Percentiles rank a stretch among this genome's conserved stretches.
These are phyloP conservation scores for Zymoseptoria tritici DNA, from an alignment of 2,329 filamentous ascomycete species.

Conservation along the genomic window DNA sequence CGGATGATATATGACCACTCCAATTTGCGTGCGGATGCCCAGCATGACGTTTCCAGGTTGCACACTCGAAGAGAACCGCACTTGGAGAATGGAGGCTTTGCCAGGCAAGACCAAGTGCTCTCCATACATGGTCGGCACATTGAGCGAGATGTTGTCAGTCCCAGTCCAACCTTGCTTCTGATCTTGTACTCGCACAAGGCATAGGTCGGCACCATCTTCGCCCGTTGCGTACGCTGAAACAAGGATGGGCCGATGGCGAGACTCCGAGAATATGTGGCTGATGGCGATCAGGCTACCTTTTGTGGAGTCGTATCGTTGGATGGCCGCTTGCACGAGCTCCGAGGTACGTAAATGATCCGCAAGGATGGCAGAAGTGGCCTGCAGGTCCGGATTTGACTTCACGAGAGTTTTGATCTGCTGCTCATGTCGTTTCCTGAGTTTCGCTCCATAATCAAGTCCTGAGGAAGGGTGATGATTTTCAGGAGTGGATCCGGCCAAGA, in stretches of 20 bases:
- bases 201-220: conserved; percentile 51
- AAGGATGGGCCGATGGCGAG: conserved; percentile 25
- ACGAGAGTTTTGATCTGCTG: conserved; percentile 17
- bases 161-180: conserved; percentile 50
- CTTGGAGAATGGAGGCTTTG: conserved; percentile 47
- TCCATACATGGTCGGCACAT: conserved; percentile 41
- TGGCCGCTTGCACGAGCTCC: conserved; percentile 26
- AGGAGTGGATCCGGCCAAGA: not conserved
- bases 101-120: conserved; percentile 50
- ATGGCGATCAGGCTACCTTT: conserved; percentile 45
- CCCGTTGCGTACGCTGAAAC: conserved; percentile 39
- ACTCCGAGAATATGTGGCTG: conserved; percentile 46
- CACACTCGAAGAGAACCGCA: conserved; percentile 43
- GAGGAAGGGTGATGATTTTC: not conserved
- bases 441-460: not conserved
- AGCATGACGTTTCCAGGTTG: conserved; percentile 39
- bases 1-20: conserved; percentile 43
- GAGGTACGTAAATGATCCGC: conserved; percentile 22
- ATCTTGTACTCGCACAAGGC: conserved; percentile 45
- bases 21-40: conserved; percentile 42
- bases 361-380: conserved; percentile 13
- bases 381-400: conserved; percentile 18
- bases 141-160: conserved; percentile 41
- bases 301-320: conserved; percentile 33
- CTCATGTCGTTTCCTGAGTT: conserved; percentile 4